Conservation (phyloP, 192 early-diverging fungal genomes). For the Backusella psychrophila region DNA sequence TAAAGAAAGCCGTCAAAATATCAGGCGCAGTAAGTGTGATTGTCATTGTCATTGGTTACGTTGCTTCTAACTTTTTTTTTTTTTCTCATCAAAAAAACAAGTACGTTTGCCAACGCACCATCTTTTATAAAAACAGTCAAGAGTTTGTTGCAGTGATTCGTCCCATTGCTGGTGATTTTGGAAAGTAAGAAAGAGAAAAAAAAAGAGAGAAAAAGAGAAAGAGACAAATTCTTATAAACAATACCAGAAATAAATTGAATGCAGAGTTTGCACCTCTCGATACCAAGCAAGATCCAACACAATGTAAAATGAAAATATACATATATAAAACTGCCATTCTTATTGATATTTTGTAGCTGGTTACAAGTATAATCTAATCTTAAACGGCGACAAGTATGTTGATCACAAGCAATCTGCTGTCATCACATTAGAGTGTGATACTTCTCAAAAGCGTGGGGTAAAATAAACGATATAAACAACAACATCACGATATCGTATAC, state of each 20-base stretch:
- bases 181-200: not conserved
- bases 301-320: slow-evolving; percentile 8
- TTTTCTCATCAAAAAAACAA: not conserved
- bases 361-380: slow-evolving; percentile 7
- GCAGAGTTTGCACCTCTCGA: slow-evolving; percentile 8
- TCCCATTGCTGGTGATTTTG: slow-evolving; percentile 5
- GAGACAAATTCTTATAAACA: not conserved
- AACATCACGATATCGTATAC: no score
- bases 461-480: not conserved
- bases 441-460: slow-evolving; percentile 21
- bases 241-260: not conserved
- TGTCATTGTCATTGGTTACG: not conserved
- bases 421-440: slow-evolving; percentile 32
- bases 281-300: slow-evolving; percentile 19
- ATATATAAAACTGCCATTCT: not conserved
- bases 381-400: slow-evolving; percentile 23
- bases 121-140: not conserved
- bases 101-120: not conserved
- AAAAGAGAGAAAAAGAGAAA: not conserved
- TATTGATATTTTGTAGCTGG: slow-evolving; percentile 16
- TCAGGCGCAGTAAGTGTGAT: no score
- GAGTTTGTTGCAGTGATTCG: not conserved
- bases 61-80: not conserved
- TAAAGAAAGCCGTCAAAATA: slow-evolving; percentile 20
- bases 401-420: slow-evolving; percentile 23